Evolutionary conservation across 495 filamentous ascomycete species (phyloP), one percentile per base, ranked within the genome.

Genomic region (Penicillium canescens): DNA sequence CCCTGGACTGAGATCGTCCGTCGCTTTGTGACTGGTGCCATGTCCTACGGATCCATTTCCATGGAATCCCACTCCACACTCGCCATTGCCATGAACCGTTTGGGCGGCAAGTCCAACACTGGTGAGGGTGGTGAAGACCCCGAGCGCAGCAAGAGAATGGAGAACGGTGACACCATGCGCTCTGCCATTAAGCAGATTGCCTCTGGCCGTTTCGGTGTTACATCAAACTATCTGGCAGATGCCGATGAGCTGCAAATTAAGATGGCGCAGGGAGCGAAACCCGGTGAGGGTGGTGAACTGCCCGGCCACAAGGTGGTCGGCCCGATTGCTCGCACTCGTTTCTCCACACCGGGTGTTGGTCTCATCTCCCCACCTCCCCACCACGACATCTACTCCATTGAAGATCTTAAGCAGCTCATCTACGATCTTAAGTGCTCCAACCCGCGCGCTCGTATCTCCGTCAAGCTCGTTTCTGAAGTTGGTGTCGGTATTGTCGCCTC

Each of bases 221-320:
- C 95, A 8, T 94, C 91, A 31, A 90, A 95, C 78, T 99, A 98
- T 71, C 82, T 99, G n/a, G 92, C 94, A 37, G 94, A 99, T 70
- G 90, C 94, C 12, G 94, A 99, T 69, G 93, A 99, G 75, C 78
- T 99, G 34, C 94, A 99, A 76, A 99, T 99, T 81, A 99, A 99
- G 82, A 99, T 99, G 94, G 94, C 94, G 9, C 94, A 99, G 75
- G 94, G 94, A 63, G 94, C 94, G 46, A 99, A 99, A 82, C 94
- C 94, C 56, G 94, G 94, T 66, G 94, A 99, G 72, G 94, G 94
- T 78, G 94, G 94, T 81, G 94, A 99, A 70, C 84, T 99, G 56
- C 94, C 94, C 31, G 94, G 94, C 26, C 92, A 98, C 78, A 99
- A 99, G 76, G 95, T 99, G 6, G 95, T 96, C 23, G 90, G 91